These are phyloP conservation scores for Penicillium expansum DNA, from an alignment of 2,329 filamentous ascomycete genomes.

Conservation along the genomic window DNA sequence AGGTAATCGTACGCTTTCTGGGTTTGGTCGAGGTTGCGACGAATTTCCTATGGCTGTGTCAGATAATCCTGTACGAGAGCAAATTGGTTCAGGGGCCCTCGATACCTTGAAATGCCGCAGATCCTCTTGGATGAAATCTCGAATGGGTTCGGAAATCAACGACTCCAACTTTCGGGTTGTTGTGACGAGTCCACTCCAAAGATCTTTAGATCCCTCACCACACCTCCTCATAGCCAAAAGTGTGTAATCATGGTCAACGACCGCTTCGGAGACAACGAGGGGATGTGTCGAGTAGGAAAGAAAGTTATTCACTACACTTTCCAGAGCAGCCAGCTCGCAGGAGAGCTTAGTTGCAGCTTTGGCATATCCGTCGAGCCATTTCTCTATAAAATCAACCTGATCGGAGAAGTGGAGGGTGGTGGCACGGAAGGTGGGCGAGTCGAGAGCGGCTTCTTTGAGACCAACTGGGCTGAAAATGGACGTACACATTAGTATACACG, in stretches of 20 bases:
- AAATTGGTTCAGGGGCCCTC: constrained; percentile 1
- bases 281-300: constrained; percentile 73
- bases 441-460: constrained; percentile 90
- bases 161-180: constrained; percentile 75
- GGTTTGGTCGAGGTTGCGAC: constrained; percentile 69
- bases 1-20: constrained; percentile 83
- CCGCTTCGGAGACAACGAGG: constrained; percentile 70
- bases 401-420: constrained; percentile 83
- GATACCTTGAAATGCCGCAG: constrained; percentile 72
- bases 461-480: constrained; percentile 64
- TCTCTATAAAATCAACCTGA: constrained; percentile 85
- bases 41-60: constrained; percentile 56
- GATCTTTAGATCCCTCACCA: constrained; percentile 81
- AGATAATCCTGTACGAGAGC: not conserved
- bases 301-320: constrained; percentile 74
- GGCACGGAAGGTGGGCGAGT: constrained; percentile 92
- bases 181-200: constrained; percentile 74
- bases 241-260: constrained; percentile 94
- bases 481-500: constrained; percentile 13
- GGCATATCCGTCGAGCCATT: constrained; percentile 78
- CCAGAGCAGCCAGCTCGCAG: constrained; percentile 68
- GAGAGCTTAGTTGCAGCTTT: constrained; percentile 62
- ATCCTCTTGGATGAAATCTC: constrained; percentile 73
- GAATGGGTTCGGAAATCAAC: constrained; percentile 77
- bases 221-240: constrained; percentile 80